phyloP scores from a whole-genome alignment of 2,329 filamentous ascomycete species.

The Colletotrichum viniferum region DNA sequence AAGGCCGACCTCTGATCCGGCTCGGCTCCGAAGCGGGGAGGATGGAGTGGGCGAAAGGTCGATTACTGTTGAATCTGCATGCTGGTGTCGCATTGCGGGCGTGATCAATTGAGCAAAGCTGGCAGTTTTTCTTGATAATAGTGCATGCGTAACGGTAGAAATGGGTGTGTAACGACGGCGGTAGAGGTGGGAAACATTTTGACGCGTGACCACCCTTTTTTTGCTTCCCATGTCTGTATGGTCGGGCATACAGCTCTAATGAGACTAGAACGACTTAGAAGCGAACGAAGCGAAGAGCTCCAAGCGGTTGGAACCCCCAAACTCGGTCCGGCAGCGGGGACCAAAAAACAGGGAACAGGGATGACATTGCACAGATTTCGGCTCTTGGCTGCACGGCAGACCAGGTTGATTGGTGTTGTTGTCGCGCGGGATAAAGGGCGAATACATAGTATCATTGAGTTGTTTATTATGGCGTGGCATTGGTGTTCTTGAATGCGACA shows the following conservation, averaged over 20 bases:
- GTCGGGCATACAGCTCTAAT: not conserved
- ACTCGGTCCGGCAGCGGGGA: not conserved
- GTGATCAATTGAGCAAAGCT: not conserved
- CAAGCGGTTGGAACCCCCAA: slow-evolving; percentile 6
- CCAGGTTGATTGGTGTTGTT: not conserved
- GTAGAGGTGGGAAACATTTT: not conserved
- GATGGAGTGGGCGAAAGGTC: not conserved
- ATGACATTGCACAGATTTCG: not conserved
- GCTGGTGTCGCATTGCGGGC: not conserved
- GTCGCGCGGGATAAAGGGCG: not conserved
- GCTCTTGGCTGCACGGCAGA: slow-evolving; percentile 9
- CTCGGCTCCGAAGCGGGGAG: slow-evolving; percentile 4
- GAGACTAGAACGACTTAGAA: not conserved
- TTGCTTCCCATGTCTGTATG: not conserved
- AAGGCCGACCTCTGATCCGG: not conserved
- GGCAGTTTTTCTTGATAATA: not conserved
- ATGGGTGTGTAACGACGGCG: not conserved
- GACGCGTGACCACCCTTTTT: not conserved
- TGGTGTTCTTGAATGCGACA: not conserved
- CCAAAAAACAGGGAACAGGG: slow-evolving; percentile 8
- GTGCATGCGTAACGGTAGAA: not conserved
- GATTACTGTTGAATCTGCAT: not conserved
- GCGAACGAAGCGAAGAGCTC: not conserved
- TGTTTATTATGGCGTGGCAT: not conserved
- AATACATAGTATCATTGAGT: not conserved